Evolutionary conservation across 495 filamentous ascomycete genomes (phyloP).

Genomic region (Glarea lozoyensis): DNA sequence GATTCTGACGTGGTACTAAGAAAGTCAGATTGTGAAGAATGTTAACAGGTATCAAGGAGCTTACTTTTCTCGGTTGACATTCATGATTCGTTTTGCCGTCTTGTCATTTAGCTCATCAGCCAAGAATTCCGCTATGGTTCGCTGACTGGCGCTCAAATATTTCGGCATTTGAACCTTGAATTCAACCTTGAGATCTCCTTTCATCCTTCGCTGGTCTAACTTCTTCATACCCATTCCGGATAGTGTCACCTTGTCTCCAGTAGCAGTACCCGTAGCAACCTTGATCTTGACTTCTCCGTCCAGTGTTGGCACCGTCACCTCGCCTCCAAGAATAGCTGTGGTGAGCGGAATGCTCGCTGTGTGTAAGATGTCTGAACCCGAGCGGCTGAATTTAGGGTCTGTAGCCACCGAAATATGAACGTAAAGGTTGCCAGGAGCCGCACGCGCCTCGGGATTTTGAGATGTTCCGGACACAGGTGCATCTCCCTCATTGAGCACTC

Average conservation of each 20-base stretch:
- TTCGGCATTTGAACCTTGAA: constrained; percentile 95
- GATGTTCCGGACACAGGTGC: constrained; percentile 63
- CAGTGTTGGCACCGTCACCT: constrained; percentile 80
- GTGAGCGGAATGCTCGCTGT: constrained; percentile 87
- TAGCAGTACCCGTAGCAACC: constrained; percentile 81
- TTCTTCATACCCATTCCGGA: constrained; percentile 88
- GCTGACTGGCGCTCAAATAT: constrained; percentile 79
- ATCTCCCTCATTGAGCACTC: constrained; percentile 77
- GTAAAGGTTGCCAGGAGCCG: constrained; percentile 72
- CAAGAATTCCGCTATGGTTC: constrained; percentile 86
- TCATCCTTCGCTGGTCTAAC: constrained; percentile 43
- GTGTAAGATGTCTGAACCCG: constrained; percentile 82
- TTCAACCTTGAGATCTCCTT: constrained; percentile 82
- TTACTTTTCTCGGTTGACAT: constrained; percentile 17
- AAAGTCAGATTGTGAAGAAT: no score
- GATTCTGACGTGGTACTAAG: no score
- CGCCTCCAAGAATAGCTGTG: constrained; percentile 85
- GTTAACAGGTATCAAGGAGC: no score
- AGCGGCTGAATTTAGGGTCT: constrained; percentile 78
- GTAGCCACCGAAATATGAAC: constrained; percentile 75
- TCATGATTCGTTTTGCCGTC: constrained; percentile 88
- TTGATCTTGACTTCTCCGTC: constrained; percentile 83
- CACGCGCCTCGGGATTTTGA: constrained; percentile 45
- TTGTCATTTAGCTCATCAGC: constrained; percentile 91
- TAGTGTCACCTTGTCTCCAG: constrained; percentile 82